Base-by-base conservation (phyloP, 371 early-diverging fungal genomes). In the Amoeboaphelidium occidentale region DNA sequence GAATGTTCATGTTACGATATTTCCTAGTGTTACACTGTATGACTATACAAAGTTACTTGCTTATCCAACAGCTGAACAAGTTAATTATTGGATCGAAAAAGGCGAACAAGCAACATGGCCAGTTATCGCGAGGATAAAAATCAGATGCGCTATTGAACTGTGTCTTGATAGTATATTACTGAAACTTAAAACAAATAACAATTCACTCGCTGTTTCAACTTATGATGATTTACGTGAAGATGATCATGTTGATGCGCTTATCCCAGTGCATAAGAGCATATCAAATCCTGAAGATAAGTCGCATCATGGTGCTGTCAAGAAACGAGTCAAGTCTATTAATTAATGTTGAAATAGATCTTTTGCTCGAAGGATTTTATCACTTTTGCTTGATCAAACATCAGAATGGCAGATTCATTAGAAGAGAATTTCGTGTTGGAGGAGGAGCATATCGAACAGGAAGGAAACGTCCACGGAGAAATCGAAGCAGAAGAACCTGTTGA, bases 61-160 rank as follows among this genome's bases (percentile, higher is more conserved):
- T 4, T 79, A 81, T 48, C 87, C 84, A 21, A 79, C 79, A 0
- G 62, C 72, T 41, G 57, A 64, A 25, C 66, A 74, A 4, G 58
- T 83, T 26, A 71, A 72, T 42, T 77, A 83, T 55, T 83, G 84
- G 84, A 74, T 81, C 44, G 48, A 66, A 13, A 80, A 82, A 55
- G 87, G 87, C 24, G 79, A 81, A 54, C 69, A 72, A 46, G 75
- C 83, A 0, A 81, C 84, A 0, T 86, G 84, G 84, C 87, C 83
- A 2, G 62, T 73, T 46, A 52, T 86, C 21, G 63, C 76, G 1
- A 61, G 79, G 58, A 79, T 84, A 50, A 61, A 65, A 27, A 72
- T 75, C 47, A 61, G 87, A n/a, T 74, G 74, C 43, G 68, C 64
- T 60, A 70, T 84, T 51, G 87, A 86, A 56, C 52, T 79, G 14